Evolutionary conservation across 495 filamentous ascomycete genomes (phyloP).

Genomic region (Baudoinia panamericana): DNA sequence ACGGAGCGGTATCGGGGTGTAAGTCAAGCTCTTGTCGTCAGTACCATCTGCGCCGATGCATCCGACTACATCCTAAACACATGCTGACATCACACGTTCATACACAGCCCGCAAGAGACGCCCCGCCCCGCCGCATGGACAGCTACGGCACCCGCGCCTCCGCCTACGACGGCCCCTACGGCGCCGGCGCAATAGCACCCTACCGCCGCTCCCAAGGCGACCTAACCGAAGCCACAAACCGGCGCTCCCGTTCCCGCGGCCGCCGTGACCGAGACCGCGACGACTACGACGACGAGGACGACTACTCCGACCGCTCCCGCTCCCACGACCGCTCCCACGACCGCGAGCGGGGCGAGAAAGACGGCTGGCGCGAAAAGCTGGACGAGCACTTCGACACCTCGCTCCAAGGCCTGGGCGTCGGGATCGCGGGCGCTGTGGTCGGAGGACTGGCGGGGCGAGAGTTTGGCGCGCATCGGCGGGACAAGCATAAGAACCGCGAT

Average conservation of each 20-base stretch:
- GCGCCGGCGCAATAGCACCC: slow-evolving; percentile 16
- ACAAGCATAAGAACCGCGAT: slow-evolving; percentile 15
- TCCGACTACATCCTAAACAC: too few relatives aligned
- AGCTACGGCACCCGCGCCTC: slow-evolving; percentile 2
- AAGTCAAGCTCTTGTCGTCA: slow-evolving; percentile 11
- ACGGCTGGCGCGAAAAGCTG: slow-evolving; percentile 14
- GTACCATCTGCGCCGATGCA: too few relatives aligned
- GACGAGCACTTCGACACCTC: slow-evolving; percentile 21
- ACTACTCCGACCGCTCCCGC: background rate
- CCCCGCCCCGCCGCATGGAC: slow-evolving; percentile 7
- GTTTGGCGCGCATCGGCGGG: slow-evolving; percentile 16
- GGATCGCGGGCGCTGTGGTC: slow-evolving; percentile 16
- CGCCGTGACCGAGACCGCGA: slow-evolving; percentile 5
- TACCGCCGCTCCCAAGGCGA: slow-evolving; percentile 16
- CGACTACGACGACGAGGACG: slow-evolving; percentile 3
- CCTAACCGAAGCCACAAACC: slow-evolving; percentile 1
- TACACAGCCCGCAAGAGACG: slow-evolving; percentile 7
- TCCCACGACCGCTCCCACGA: slow-evolving; percentile 12
- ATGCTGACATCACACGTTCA: slow-evolving; percentile 8
- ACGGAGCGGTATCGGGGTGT: slow-evolving; percentile 19
- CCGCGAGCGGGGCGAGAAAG: slow-evolving; percentile 3
- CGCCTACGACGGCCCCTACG: slow-evolving; percentile 6
- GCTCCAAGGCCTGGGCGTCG: slow-evolving; percentile 14
- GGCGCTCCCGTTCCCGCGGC: slow-evolving; percentile 14
- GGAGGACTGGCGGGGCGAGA: slow-evolving; percentile 19